phyloP scores from a whole-genome alignment of 2,329 filamentous ascomycete genomes.

The Trichoderma semiorbis region DNA sequence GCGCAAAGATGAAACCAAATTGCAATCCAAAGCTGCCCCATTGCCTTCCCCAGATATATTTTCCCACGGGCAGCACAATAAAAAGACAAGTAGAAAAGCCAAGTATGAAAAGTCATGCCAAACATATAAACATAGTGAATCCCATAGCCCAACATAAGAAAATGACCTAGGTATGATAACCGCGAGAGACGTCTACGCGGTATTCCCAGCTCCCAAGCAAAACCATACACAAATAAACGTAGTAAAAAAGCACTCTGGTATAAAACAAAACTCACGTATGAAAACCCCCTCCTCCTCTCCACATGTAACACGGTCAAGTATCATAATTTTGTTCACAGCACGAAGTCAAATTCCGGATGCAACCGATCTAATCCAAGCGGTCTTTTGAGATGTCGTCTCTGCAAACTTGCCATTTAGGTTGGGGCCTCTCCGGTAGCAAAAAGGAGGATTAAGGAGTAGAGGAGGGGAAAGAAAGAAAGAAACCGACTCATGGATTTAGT shows the following conservation, averaged over 20 bases:
- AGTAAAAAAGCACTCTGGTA: constrained; percentile 17
- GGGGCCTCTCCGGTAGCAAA: not conserved
- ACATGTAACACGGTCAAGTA: not conserved
- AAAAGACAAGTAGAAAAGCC: not conserved
- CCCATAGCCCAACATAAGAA: not conserved
- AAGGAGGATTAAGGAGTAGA: not conserved
- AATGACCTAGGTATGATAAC: not conserved
- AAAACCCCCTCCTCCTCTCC: not conserved
- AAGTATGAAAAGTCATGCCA: not conserved
- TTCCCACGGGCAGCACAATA: not conserved
- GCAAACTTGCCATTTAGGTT: constrained; percentile 12
- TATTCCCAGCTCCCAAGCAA: not conserved
- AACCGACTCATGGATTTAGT: constrained; percentile 8
- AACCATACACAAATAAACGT: not conserved
- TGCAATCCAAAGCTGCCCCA: not conserved
- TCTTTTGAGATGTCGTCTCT: constrained; percentile 6
- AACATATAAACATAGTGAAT: not conserved
- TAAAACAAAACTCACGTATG: constrained; percentile 17
- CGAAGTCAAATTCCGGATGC: not conserved
- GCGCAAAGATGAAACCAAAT: not conserved
- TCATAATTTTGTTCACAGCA: constrained; percentile 1
- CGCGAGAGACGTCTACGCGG: not conserved
- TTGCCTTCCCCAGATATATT: not conserved
- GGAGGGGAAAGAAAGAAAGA: constrained; percentile 9
- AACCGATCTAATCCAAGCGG: not conserved